Base-by-base conservation (phyloP, 176 grass and related monocot species). In the Carex littledalei region DNA sequence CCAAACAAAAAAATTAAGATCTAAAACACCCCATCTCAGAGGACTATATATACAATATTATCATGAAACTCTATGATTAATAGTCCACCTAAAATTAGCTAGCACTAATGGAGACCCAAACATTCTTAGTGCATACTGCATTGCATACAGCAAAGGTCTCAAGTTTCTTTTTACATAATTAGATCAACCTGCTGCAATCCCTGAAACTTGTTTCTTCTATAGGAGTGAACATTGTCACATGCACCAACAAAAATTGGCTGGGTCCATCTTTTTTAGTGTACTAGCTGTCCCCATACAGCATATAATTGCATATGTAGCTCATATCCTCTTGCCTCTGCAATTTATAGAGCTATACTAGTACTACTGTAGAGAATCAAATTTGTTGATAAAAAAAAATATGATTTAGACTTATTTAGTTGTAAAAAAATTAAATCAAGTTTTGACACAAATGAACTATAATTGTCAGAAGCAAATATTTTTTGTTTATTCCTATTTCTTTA, bases 161-260 rank as follows among this genome's bases (percentile, higher is more conserved):
- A 57, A 9, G 24, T 78, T 78, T 78, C 74, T 56, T 57, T 54
- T 18, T 78, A 13, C 49, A 57, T 32, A 56, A 78, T 78, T 78
- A 78, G 24, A 78, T 78, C 32, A 32, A 78, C 74, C 24, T 78
- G 74, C 74, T 78, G 50, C 50, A 29, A 31, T 78, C 50, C 34
- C 50, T 78, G 74, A 78, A 55, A 56, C 50, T 78, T 78, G 50
- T 78, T 78, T 78, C 74, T 78, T 78, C 74, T 78, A 56, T 14
- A 57, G 21, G 24, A 78, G 50, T 78, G 74, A 78, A 78, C 74
- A 57, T 56, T 81, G 79, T 81, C 79, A 81, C 79, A 81, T 81
- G 79, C 79, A 81, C 57, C 58, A 47, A 64, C 60, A n/a, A 60
- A 81, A 62, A 47, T 62, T 81, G 24, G 55, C 18, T 16, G 17